Evolutionary conservation across 2,329 filamentous ascomycete species (phyloP), one percentile per base, ranked within the genome.

Genomic region (Periconia sp.): DNA sequence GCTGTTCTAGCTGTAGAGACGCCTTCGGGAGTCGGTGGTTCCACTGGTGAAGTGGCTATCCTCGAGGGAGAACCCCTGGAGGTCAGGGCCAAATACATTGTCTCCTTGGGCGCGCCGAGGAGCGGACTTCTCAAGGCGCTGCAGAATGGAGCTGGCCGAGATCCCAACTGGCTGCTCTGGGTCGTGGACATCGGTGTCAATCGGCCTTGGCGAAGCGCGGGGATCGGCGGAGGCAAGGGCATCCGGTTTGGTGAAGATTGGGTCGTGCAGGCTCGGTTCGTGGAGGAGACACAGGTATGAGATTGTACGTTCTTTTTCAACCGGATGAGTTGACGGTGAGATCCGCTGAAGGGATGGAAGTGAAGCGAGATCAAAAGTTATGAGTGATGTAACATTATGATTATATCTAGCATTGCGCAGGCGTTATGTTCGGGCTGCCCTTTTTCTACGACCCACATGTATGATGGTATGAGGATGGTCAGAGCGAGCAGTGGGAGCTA

Each of bases 181-280:
- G 84, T 97, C 13, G 91, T 88, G 2, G 94, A 99, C 70, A 88
- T 97, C 60, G 93, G 94, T 0, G 84, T 97, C 14, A 87, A 90
- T 53, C 84, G 89, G 3, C 90, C 92, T 3, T 95, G 92, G 89
- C 88, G 88, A 68, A 91, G 91, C 71, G 89, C 90, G 1, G 90
- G 90, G 2, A 91, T 90, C 19, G 87, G 89, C 69, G 85, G 91
- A 47, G 85, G 92, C 18, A 87, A 90, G 60, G 92, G 92, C 0
- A 88, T 97, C 52, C 91, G 92, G 64, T 97, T 97, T 79, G 91
- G 91, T 20, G 86, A 87, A 55, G 85, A 87, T 60, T 97, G 93
- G 93, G 86, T 94, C 57, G 81, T 95, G 14, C 85, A 88, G 63
- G 83, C 94, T 74, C 71, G 75, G 46, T 82, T 66, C 51, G 60